Evolutionary conservation across 148 eudicot species (phyloP).

Genomic region (Simmondsia chinensis): DNA sequence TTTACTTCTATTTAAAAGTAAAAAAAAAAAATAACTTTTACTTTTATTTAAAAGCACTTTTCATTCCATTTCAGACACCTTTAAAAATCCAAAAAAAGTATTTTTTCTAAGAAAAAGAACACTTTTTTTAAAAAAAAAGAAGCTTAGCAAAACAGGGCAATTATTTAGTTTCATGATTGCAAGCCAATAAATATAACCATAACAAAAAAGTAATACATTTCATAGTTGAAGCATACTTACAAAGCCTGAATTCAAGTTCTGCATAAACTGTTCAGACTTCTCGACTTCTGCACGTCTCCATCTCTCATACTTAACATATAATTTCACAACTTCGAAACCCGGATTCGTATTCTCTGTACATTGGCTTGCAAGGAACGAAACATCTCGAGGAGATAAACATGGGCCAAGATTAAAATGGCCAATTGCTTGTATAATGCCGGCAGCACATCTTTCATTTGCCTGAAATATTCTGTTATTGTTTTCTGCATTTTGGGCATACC

Average conservation of each 20-base stretch:
- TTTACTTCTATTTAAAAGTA: too few species aligned
- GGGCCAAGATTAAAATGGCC: conserved; percentile 61
- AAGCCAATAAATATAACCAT: too few species aligned
- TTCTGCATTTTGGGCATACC: conserved; percentile 63
- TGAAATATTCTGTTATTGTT: conserved; percentile 51
- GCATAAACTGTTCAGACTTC: conserved; percentile 21
- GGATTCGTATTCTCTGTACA: conserved; percentile 30
- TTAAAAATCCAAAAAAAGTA: too few species aligned
- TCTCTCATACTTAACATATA: conserved; percentile 48
- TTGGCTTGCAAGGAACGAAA: conserved; percentile 23
- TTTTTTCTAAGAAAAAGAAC: too few species aligned
- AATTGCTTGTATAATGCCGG: conserved; percentile 67
- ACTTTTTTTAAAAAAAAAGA: too few species aligned
- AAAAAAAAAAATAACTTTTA: too few species aligned
- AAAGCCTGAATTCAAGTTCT: conserved; percentile 13
- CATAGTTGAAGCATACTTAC: too few species aligned
- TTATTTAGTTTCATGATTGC: too few species aligned
- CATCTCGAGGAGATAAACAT: conserved; percentile 47
- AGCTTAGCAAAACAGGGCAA: too few species aligned
- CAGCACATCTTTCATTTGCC: conserved; percentile 69
- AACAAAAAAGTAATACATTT: too few species aligned
- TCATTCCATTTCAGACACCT: too few species aligned
- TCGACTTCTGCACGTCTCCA: conserved; percentile 58
- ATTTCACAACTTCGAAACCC: conserved; percentile 49
- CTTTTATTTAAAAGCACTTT: too few species aligned